phyloP scores from a whole-genome alignment of 805 yeast species.

The Metschnikowia borealis region DNA sequence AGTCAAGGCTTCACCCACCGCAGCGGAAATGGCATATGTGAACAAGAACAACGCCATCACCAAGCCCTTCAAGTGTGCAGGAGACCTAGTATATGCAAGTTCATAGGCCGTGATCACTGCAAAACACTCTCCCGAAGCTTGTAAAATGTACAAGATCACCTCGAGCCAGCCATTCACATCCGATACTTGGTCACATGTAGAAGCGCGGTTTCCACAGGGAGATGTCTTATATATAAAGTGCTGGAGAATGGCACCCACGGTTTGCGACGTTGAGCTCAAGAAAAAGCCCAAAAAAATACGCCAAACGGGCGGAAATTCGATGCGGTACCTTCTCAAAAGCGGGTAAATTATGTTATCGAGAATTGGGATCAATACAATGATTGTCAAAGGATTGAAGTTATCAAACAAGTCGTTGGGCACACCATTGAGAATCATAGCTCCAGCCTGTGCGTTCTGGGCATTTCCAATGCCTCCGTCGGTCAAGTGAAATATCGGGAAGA shows the following conservation, averaged over 20 bases:
- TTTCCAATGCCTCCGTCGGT: slow-evolving; percentile 50
- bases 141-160: slow-evolving; percentile 32
- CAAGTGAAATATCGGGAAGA: slow-evolving; percentile 35
- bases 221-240: slow-evolving; percentile 44
- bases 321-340: slow-evolving; percentile 35
- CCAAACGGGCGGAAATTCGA: slow-evolving; percentile 29
- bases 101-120: slow-evolving; percentile 50
- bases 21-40: slow-evolving; percentile 46
- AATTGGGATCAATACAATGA: slow-evolving; percentile 49
- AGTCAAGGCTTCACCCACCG: slow-evolving; percentile 40
- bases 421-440: slow-evolving; percentile 48
- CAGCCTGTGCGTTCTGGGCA: slow-evolving; percentile 50
- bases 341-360: slow-evolving; percentile 49
- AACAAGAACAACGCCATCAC: slow-evolving; percentile 45
- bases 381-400: slow-evolving; percentile 53
- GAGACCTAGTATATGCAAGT: slow-evolving; percentile 51
- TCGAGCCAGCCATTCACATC: slow-evolving; percentile 32
- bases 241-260: slow-evolving; percentile 50
- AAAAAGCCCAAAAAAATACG: slow-evolving; percentile 47
- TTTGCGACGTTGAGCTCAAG: slow-evolving; percentile 44
- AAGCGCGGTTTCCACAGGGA: slow-evolving; percentile 49
- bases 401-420: slow-evolving; percentile 55
- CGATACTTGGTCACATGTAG: slow-evolving; percentile 31
- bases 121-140: slow-evolving; percentile 52
- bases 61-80: slow-evolving; percentile 47